Percentiles rank a stretch among this genome's conserved stretches.
Evolutionary conservation across 2,329 filamentous ascomycete species (phyloP).

Genomic region (Penicillium sp.): DNA sequence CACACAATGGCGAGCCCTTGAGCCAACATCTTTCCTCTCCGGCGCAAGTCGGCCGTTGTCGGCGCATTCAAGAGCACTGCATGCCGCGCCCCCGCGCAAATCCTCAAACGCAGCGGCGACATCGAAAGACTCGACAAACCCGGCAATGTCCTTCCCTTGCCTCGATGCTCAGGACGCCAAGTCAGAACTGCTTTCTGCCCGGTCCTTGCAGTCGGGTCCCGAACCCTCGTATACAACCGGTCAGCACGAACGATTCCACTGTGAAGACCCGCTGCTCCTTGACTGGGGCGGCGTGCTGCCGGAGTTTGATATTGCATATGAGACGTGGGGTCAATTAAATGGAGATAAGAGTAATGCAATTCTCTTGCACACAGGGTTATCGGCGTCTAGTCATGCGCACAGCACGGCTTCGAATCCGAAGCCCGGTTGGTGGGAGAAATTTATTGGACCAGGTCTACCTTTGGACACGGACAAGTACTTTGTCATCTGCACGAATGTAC

Average conservation of each 20-base stretch:
- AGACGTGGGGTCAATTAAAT: constrained; percentile 86
- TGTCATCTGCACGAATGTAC: constrained; percentile 93
- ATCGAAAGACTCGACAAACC: constrained; percentile 64
- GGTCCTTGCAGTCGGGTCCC: constrained; percentile 73
- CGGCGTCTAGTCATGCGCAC: constrained; percentile 95
- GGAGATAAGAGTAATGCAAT: constrained; percentile 83
- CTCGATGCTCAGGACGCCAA: constrained; percentile 81
- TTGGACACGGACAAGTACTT: constrained; percentile 91
- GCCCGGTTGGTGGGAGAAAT: constrained; percentile 98
- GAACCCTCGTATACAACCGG: constrained; percentile 95
- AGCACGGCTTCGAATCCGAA: constrained; percentile 85
- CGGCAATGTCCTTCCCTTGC: constrained; percentile 86
- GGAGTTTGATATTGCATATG: constrained; percentile 86
- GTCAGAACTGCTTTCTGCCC: constrained; percentile 71
- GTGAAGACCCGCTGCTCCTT: constrained; percentile 72
- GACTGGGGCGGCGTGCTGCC: constrained; percentile 95
- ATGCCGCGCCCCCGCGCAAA: constrained; percentile 25
- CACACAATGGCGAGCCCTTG: constrained; percentile 24
- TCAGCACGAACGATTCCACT: constrained; percentile 77
- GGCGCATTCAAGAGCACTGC: constrained; percentile 28
- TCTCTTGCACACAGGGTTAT: constrained; percentile 88
- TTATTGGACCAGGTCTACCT: constrained; percentile 84
- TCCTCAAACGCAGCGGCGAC: constrained; percentile 23
- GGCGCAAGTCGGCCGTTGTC: constrained; percentile 22
- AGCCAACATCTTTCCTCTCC: constrained; percentile 9